Conservation (phyloP, 768 basidiomycete genomes). For the Boletus vinaceobasis region DNA sequence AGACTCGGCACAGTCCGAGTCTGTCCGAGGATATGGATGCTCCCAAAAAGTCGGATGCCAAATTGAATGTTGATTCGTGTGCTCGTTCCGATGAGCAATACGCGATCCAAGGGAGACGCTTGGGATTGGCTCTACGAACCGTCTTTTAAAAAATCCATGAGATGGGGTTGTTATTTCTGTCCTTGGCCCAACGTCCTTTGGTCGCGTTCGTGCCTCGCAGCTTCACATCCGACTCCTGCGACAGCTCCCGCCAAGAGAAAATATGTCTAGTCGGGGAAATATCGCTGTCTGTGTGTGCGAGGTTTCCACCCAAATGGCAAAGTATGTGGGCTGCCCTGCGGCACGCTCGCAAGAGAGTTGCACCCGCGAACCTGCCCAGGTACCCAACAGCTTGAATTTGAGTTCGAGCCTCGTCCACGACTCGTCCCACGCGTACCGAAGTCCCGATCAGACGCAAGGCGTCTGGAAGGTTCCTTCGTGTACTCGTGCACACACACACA, state of each 20-base stretch:
- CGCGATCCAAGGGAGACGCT: background rate
- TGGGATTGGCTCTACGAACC: background rate
- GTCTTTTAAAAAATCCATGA: background rate
- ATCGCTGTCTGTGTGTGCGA: background rate
- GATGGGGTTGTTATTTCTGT: background rate
- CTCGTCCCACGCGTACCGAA: slow-evolving; percentile 15
- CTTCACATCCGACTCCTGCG: background rate
- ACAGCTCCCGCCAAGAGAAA: too few relatives aligned
- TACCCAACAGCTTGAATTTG: background rate
- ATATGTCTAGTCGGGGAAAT: background rate
- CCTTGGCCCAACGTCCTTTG: background rate
- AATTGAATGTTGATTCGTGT: background rate
- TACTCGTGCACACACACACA: slow-evolving; percentile 53
- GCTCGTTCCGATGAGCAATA: background rate
- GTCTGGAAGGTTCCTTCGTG: slow-evolving; percentile 51
- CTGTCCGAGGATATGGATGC: slow-evolving; percentile 2
- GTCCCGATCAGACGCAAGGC: slow-evolving; percentile 41
- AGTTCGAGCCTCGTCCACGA: background rate
- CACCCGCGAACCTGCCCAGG: slow-evolving; percentile 1
- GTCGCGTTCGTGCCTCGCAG: background rate
- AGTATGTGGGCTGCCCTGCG: background rate
- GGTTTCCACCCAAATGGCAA: background rate
- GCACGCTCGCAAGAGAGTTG: background rate
- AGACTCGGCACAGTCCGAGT: background rate
- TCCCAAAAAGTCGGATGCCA: background rate